phyloP scores from a whole-genome alignment of 2,329 filamentous ascomycete species.

The Ramularia endophylla region DNA sequence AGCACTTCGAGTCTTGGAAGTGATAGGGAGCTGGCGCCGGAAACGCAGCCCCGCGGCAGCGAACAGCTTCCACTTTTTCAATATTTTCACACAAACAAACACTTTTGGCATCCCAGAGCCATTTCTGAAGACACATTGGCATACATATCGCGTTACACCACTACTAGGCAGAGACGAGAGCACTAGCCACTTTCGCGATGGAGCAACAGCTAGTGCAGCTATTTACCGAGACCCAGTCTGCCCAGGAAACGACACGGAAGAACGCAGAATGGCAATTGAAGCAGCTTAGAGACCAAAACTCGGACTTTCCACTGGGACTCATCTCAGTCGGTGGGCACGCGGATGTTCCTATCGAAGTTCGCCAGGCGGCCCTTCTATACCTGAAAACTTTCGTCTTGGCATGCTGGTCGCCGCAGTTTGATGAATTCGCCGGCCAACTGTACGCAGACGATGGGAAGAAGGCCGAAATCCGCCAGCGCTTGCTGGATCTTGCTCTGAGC shows the following conservation, averaged over 20 bases:
- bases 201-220: conserved; percentile 88
- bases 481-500: conserved; percentile 72
- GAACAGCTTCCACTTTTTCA: too few species aligned
- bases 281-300: conserved; percentile 56
- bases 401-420: conserved; percentile 74
- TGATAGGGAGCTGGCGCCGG: not conserved
- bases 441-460: conserved; percentile 67
- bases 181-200: conserved; percentile 49
- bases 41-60: not conserved
- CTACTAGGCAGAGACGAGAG: conserved; percentile 8
- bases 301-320: conserved; percentile 71
- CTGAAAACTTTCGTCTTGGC: conserved; percentile 78
- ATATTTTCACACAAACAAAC: too few species aligned
- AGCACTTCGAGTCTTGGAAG: not conserved
- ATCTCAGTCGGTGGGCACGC: conserved; percentile 73
- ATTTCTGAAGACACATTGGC: not conserved
- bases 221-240: conserved; percentile 77
- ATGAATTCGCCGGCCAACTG: conserved; percentile 62
- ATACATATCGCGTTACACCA: conserved; percentile 12
- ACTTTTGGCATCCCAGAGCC: too few species aligned
- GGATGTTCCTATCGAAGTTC: conserved; percentile 65
- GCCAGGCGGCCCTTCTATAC: conserved; percentile 74
- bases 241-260: conserved; percentile 70
- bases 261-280: conserved; percentile 80
- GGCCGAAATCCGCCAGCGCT: conserved; percentile 61